phyloP scores from a whole-genome alignment of 495 filamentous ascomycete species.

The Aspergillus nanangensis region DNA sequence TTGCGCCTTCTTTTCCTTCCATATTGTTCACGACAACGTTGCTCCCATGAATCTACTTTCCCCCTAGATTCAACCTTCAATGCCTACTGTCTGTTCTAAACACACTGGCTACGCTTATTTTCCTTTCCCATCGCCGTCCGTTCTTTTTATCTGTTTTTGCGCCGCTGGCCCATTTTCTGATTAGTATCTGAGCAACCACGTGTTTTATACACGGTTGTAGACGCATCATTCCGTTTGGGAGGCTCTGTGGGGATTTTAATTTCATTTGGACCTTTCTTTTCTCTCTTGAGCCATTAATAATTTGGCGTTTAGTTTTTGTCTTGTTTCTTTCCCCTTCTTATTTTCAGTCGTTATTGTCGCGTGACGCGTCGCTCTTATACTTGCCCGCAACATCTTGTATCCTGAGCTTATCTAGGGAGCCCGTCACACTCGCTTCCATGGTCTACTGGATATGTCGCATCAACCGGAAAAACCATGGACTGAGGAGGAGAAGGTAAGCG shows the following conservation, averaged over 20 bases:
- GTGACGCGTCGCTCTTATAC: constrained; percentile 13
- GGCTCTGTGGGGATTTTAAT: constrained; percentile 21
- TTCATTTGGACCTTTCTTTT: constrained; percentile 5
- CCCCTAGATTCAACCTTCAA: constrained; percentile 14
- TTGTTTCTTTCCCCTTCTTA: constrained; percentile 6
- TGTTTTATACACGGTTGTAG: constrained; percentile 22
- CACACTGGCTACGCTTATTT: constrained; percentile 10
- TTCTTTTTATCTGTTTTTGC: constrained; percentile 18
- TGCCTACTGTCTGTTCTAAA: constrained; percentile 20
- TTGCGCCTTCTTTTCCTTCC: too few relatives aligned
- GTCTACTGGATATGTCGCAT: constrained; percentile 43
- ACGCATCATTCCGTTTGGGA: constrained; percentile 29
- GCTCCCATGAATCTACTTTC: constrained; percentile 10
- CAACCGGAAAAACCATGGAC: constrained; percentile 48
- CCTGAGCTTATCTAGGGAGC: constrained; percentile 6
- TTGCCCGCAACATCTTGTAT: not conserved
- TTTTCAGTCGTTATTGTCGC: constrained; percentile 9
- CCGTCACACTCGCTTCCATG: constrained; percentile 31
- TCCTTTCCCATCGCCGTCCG: constrained; percentile 8
- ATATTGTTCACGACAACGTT: too few relatives aligned
- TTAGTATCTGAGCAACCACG: constrained; percentile 18
- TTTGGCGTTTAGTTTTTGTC: constrained; percentile 20
- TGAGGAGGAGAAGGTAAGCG: constrained; percentile 56
- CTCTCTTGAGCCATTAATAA: constrained; percentile 5
- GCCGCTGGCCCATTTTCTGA: constrained; percentile 13